Conservation (phyloP, 108 stramenopile species). For the Cyclostephanos invisitatus region DNA sequence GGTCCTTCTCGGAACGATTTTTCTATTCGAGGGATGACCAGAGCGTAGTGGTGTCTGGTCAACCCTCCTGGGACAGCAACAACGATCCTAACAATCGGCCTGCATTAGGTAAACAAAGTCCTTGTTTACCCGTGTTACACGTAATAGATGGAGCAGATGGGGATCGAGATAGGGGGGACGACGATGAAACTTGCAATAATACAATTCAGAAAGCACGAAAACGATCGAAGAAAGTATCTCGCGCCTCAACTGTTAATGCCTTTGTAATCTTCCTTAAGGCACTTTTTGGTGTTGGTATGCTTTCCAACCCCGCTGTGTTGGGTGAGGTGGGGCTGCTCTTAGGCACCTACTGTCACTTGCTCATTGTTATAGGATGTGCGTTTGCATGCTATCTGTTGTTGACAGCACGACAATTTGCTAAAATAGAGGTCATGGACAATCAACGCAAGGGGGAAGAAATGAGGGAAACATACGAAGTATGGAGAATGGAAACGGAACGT, state of each 20-base stretch:
- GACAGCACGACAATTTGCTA: conserved; percentile 41
- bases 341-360: conserved; percentile 49
- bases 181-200: conserved; percentile 40
- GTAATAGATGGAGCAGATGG: not conserved
- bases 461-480: conserved; percentile 15
- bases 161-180: conserved; percentile 3
- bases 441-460: conserved; percentile 14
- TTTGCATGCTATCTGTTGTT: conserved; percentile 50
- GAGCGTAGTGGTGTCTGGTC: not conserved
- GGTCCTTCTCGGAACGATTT: conserved; percentile 22
- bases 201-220: conserved; percentile 27
- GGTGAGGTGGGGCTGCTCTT: conserved; percentile 49
- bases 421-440: conserved; percentile 25
- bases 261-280: conserved; percentile 53
- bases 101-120: not conserved
- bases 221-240: conserved; percentile 27
- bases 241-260: conserved; percentile 47
- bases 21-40: conserved; percentile 24
- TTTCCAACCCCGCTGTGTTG: conserved; percentile 48
- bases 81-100: not conserved
- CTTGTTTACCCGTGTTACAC: not conserved
- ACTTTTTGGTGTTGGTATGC: conserved; percentile 48
- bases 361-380: conserved; percentile 46
- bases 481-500: conserved; percentile 9
- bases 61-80: not conserved